Conservation (phyloP, 805 yeast genomes). For the Suhomyces kilbournensis region DNA sequence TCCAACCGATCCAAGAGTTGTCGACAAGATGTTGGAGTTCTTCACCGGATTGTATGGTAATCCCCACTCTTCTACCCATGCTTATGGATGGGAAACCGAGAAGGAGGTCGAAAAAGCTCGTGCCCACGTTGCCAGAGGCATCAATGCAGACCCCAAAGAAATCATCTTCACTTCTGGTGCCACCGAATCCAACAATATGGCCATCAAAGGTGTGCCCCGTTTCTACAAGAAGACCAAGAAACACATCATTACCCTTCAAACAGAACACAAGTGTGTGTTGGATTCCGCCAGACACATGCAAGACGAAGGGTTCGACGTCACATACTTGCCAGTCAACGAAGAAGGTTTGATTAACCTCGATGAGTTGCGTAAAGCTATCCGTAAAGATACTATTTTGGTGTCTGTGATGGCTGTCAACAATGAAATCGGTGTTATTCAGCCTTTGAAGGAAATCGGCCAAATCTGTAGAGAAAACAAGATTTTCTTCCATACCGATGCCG, state of each 20-base stretch:
- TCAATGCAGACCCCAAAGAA: slow-evolving; percentile 94
- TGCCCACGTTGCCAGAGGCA: slow-evolving; percentile 73
- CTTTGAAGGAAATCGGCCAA: slow-evolving; percentile 87
- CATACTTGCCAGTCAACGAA: slow-evolving; percentile 78
- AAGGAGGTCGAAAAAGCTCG: slow-evolving; percentile 87
- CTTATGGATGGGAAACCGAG: slow-evolving; percentile 99
- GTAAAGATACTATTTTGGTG: slow-evolving; percentile 87
- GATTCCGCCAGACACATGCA: slow-evolving; percentile 93
- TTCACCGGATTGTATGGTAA: slow-evolving; percentile 94
- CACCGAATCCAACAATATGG: slow-evolving; percentile 95
- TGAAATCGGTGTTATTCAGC: slow-evolving; percentile 97
- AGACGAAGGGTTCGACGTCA: slow-evolving; percentile 95
- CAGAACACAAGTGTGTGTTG: slow-evolving; percentile 98
- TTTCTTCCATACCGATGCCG: slow-evolving; percentile 96
- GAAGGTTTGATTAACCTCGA: slow-evolving; percentile 81
- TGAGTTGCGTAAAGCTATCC: slow-evolving; percentile 74
- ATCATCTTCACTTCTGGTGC: slow-evolving; percentile 97
- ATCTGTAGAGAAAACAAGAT: slow-evolving; percentile 85
- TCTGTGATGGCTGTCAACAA: slow-evolving; percentile 97
- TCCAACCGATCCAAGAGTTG: slow-evolving; percentile 94
- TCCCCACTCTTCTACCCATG: slow-evolving; percentile 95
- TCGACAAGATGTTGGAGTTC: slow-evolving; percentile 81
- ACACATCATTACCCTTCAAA: slow-evolving; percentile 93
- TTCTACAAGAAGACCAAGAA: slow-evolving; percentile 86
- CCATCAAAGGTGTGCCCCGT: slow-evolving; percentile 91